Evolutionary conservation across 345 rosid species (phyloP).

Genomic region (Aethionema arabicum): DNA sequence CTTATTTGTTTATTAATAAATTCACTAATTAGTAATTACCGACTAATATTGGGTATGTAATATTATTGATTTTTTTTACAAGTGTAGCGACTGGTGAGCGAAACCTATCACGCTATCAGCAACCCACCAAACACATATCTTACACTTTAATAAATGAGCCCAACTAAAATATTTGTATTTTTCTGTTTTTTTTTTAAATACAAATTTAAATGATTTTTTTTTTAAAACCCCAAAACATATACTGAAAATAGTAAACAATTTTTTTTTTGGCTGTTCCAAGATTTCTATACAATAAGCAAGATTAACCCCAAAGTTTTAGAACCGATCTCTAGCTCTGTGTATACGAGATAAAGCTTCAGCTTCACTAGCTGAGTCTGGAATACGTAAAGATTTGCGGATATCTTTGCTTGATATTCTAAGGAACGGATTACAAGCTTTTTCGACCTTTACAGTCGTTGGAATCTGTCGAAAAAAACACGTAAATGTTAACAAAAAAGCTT

Average conservation of each 20-base stretch:
- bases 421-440: constrained; percentile 92
- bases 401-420: constrained; percentile 69
- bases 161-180: constrained; percentile 13
- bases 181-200: constrained; percentile 20
- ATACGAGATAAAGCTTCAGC: constrained; percentile 69
- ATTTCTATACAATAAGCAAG: constrained; percentile 47
- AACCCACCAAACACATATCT: constrained; percentile 29
- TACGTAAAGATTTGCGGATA: constrained; percentile 58
- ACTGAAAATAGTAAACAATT: not conserved
- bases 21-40: too few species aligned
- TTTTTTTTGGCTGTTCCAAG: constrained; percentile 30
- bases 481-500: not conserved
- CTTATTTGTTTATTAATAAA: too few species aligned
- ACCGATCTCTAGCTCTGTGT: constrained; percentile 75
- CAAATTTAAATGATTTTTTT: constrained; percentile 18
- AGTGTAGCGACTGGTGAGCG: constrained; percentile 19
- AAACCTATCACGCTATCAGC: constrained; percentile 10
- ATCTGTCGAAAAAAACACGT: constrained; percentile 42
- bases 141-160: constrained; percentile 22
- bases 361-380: constrained; percentile 62
- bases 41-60: not conserved
- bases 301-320: constrained; percentile 32
- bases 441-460: constrained; percentile 74
- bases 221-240: constrained; percentile 24
- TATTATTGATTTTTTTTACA: not conserved